Evolutionary conservation across 331 rosid species (phyloP).

Genomic region (Malus hybrid): DNA sequence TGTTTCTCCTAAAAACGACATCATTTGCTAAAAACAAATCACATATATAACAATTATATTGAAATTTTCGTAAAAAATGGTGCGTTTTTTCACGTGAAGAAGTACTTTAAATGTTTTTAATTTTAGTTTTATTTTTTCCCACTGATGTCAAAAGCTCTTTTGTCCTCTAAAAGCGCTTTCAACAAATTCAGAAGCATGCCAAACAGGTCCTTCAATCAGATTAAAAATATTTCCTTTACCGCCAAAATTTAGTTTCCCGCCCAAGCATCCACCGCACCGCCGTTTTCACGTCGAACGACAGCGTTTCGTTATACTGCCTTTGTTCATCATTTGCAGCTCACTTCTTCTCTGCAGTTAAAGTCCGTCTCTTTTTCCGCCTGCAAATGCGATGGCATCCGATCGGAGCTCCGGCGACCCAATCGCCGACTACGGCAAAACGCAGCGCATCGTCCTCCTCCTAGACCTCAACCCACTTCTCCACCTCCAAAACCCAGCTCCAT

Average conservation of each 20-base stretch:
- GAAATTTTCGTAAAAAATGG: too few relatives aligned
- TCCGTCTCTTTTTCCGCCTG: not conserved
- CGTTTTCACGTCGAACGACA: not conserved
- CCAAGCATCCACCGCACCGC: not conserved
- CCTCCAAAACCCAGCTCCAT: conserved; percentile 20
- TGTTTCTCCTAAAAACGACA: not conserved
- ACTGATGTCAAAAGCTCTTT: not conserved
- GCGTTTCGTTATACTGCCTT: not conserved
- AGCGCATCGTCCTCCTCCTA: conserved; percentile 57
- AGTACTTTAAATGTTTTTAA: not conserved
- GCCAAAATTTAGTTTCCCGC: conserved; percentile 18
- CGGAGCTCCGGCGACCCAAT: conserved; percentile 21
- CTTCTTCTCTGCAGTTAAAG: too few relatives aligned
- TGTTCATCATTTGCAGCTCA: not conserved
- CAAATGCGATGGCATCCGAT: conserved; percentile 19
- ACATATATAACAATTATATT: too few relatives aligned
- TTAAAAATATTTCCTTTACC: not conserved
- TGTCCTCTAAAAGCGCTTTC: not conserved
- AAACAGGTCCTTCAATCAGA: not conserved
- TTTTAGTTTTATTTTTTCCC: not conserved
- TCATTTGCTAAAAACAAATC: too few relatives aligned
- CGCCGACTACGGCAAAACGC: conserved; percentile 37
- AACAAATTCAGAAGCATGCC: not conserved
- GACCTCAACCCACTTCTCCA: conserved; percentile 51
- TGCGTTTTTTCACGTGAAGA: accelerated